Percentiles rank a stretch among this genome's conserved stretches.
These are phyloP conservation scores for Phoenix dactylifera DNA, from an alignment of 176 grass and related monocot species.

Conservation along the genomic window DNA sequence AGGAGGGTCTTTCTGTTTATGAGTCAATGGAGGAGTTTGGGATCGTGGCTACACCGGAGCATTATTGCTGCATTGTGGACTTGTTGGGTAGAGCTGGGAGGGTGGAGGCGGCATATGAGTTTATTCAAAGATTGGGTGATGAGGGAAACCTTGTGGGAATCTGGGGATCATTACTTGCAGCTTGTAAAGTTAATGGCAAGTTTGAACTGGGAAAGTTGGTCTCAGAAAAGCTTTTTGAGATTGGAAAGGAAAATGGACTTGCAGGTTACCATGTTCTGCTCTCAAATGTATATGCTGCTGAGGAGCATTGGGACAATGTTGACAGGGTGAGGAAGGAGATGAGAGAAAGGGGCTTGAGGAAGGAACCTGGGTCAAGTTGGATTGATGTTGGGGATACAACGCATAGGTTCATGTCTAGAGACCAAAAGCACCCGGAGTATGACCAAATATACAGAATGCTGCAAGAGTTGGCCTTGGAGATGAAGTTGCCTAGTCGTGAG, in stretches of 20 bases:
- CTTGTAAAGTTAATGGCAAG: conserved; percentile 62
- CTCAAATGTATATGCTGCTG: conserved; percentile 57
- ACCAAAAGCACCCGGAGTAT: conserved; percentile 27
- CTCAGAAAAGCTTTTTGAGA: conserved; percentile 42
- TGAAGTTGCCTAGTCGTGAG: conserved; percentile 16
- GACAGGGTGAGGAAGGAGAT: conserved; percentile 81
- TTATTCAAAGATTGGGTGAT: conserved; percentile 52
- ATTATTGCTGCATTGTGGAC: conserved; percentile 61
- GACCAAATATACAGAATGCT: conserved; percentile 25
- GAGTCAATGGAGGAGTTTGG: conserved; percentile 59
- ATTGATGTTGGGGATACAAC: conserved; percentile 36
- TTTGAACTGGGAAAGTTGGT: conserved; percentile 47
- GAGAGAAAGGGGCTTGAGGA: conserved; percentile 49
- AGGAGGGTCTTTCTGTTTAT: conserved; percentile 63
- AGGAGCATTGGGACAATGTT: conserved; percentile 61
- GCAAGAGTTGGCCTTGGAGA: conserved; percentile 10
- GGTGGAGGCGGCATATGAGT: conserved; percentile 66
- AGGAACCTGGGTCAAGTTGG: conserved; percentile 58
- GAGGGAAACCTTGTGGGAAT: conserved; percentile 53
- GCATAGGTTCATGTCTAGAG: conserved; percentile 22
- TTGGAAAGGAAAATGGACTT: conserved; percentile 51
- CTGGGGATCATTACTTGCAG: conserved; percentile 73
- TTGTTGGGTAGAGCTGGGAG: conserved; percentile 64
- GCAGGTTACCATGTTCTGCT: conserved; percentile 59
- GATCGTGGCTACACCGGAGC: conserved; percentile 49